These are phyloP conservation scores for Penicillium sp. DNA, from an alignment of 2,329 filamentous ascomycete genomes.

Conservation along the genomic window DNA sequence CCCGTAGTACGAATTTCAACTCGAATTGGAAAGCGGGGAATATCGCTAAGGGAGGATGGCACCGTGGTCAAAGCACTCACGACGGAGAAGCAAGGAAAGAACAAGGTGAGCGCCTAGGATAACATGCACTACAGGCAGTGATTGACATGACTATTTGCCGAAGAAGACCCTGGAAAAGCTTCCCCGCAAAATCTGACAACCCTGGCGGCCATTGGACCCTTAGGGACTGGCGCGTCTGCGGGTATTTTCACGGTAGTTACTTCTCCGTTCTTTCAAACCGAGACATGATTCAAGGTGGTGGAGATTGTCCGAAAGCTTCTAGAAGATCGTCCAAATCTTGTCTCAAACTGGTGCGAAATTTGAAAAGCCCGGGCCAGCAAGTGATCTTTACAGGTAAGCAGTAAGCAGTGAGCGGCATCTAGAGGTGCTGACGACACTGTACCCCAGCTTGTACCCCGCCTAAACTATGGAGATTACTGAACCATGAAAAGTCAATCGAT, in stretches of 20 bases:
- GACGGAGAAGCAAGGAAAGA: not conserved
- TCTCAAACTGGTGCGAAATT: not conserved
- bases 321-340: not conserved
- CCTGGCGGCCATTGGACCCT: not conserved
- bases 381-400: not conserved
- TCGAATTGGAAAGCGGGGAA: constrained; percentile 1
- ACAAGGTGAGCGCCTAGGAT: not conserved
- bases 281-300: not conserved
- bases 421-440: not conserved
- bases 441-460: not conserved
- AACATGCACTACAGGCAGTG: constrained; percentile 1
- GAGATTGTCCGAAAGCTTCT: not conserved
- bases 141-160: not conserved
- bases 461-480: constrained; percentile 1
- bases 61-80: not conserved
- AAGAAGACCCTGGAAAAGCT: constrained; percentile 1
- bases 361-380: not conserved
- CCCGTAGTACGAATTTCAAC: not conserved
- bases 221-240: not conserved
- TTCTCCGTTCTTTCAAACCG: not conserved
- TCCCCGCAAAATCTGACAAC: constrained; percentile 1
- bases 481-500: not conserved
- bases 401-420: constrained; percentile 1
- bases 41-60: not conserved
- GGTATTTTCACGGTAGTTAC: constrained; percentile 1